These are phyloP conservation scores for Chlorophyllum brunneum DNA, from an alignment of 768 basidiomycete species.

Conservation along the genomic window DNA sequence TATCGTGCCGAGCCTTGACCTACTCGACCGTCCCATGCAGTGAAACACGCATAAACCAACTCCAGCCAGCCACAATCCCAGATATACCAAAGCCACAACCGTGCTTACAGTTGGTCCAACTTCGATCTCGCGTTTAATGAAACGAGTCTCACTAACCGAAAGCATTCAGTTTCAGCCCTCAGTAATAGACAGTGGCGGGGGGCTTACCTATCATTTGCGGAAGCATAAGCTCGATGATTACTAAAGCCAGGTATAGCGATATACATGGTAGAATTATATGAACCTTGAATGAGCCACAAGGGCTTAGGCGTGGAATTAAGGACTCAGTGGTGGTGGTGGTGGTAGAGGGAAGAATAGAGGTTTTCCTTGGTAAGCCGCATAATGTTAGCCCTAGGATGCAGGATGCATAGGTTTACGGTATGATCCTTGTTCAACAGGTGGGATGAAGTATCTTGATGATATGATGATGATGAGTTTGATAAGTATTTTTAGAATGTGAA, in stretches of 20 bases:
- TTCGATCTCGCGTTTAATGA: conserved; percentile 1
- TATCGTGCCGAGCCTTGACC: neutral
- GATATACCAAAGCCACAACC: conserved; percentile 5
- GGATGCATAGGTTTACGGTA: conserved; percentile 2
- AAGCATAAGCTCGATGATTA: neutral
- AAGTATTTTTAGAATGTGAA: neutral
- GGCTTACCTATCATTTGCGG: neutral
- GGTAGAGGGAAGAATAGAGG: neutral
- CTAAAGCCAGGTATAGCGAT: neutral
- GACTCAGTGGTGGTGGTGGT: neutral
- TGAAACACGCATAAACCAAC: neutral
- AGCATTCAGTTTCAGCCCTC: neutral
- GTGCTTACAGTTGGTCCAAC: conserved; percentile 6
- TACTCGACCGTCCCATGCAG: neutral
- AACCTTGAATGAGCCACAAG: no score
- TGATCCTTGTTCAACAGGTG: neutral
- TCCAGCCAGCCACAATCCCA: conserved; percentile 4
- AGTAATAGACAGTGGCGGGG: neutral
- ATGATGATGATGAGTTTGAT: conserved; percentile 1
- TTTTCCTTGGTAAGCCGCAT: neutral
- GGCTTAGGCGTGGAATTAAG: neutral
- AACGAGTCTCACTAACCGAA: neutral
- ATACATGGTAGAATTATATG: neutral
- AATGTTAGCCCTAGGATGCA: neutral
- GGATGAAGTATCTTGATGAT: neutral